Base-by-base conservation (phyloP, 495 filamentous ascomycete species). In the Acidomyces sp. region DNA sequence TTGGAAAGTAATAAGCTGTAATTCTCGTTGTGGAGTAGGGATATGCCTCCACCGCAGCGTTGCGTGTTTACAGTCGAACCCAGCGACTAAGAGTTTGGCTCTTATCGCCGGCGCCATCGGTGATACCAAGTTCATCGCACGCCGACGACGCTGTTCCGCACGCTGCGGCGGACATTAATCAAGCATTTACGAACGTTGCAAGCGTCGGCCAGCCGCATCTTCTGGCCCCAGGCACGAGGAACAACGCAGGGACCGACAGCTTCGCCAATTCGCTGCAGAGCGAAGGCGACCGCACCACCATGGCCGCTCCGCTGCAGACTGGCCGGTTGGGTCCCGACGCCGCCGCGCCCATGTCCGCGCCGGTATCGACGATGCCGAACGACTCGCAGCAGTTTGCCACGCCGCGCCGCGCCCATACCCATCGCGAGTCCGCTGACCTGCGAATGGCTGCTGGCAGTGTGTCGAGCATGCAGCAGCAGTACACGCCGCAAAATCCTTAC, bases 351-450 rank as follows among this genome's bases (percentile, higher is more conserved):
- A 58, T 55, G 10, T 42, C 59, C 6, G 45, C 45, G 2, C 42
- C 56, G 3, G 51, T 48, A 12, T 41, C 56, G 26, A 37, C 58
- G 12, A 47, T 53, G 58, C 62, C 68, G 36, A 70, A 64, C 46
- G 60, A 63, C 19, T 45, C 60, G 29, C 65, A 64, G 46, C 55
- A 67, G 15, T 77, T 68, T 56, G 73, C 75, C 21, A 66, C 67
- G 19, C 62, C 69, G 27, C 66, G 74, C 49, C 65, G 74, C 50
- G 55, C 63, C 34, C 63, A 67, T 27, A 57, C 61, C 10, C 69
- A 58, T 20, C 67, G 75, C 34, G 65, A 70, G 33, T 66, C 71
- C 46, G 83, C 87, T 50, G 84, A 92, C 64, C 69, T 87, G 51
- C 83, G 88, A 61, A 78, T 88, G 45, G 73, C 78, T 29, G 64